Percentiles rank a stretch among this genome's conserved stretches.
Conservation (phyloP, 305 asterid species). For the Fraxinus paxiana region DNA sequence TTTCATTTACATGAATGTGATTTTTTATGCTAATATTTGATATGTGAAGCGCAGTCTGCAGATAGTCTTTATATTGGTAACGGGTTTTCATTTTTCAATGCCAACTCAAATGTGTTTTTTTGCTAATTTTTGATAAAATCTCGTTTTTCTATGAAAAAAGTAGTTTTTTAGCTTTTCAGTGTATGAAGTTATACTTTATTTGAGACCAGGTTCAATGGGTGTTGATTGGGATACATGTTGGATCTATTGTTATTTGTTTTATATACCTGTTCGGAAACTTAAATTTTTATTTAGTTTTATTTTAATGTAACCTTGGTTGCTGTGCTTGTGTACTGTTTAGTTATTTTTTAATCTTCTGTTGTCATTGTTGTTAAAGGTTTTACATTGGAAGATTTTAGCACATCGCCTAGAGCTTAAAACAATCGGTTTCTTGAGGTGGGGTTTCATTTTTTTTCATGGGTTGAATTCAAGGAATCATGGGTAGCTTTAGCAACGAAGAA, state of each 20-base stretch:
- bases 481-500: conserved; percentile 42
- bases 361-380: conserved; percentile 45
- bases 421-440: conserved; percentile 43
- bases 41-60: conserved; percentile 24
- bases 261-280: conserved; percentile 37
- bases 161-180: conserved; percentile 16
- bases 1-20: conserved; percentile 20
- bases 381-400: conserved; percentile 43
- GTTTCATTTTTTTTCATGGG: conserved; percentile 47
- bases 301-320: conserved; percentile 52
- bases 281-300: conserved; percentile 22
- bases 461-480: conserved; percentile 65
- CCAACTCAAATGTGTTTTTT: conserved; percentile 22
- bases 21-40: conserved; percentile 15
- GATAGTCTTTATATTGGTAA: conserved; percentile 36
- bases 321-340: conserved; percentile 38
- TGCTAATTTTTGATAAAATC: conserved; percentile 15
- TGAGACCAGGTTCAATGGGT: conserved; percentile 65
- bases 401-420: conserved; percentile 47
- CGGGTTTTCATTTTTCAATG: conserved; percentile 39
- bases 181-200: conserved; percentile 30
- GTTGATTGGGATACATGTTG: conserved; percentile 84
- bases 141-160: conserved; percentile 22
- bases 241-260: conserved; percentile 50
- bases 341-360: conserved; percentile 23